Evolutionary conservation across 2,329 filamentous ascomycete genomes (phyloP).

Genomic region (Xylariaceae sp.): DNA sequence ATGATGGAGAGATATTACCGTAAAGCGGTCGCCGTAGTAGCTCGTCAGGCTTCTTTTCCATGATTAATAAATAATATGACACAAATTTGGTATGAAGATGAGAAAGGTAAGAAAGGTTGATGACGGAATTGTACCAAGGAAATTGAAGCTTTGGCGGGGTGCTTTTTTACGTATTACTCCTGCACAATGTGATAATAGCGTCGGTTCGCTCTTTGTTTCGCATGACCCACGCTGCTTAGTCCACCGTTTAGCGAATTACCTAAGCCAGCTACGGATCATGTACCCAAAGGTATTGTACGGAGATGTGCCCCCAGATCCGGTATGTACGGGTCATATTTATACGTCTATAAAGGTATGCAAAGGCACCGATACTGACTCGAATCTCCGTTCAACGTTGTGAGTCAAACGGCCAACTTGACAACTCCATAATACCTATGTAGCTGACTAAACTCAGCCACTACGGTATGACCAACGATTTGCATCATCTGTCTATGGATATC

Average conservation of each 20-base stretch:
- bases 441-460: not conserved
- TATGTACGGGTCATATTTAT: too few species aligned
- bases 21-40: conserved; percentile 56
- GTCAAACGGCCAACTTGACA: conserved; percentile 5
- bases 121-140: not conserved
- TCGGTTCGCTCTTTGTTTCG: not conserved
- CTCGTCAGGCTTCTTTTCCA: conserved; percentile 49
- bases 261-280: too few species aligned
- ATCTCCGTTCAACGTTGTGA: not conserved
- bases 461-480: not conserved
- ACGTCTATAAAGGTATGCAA: too few species aligned
- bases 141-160: not conserved
- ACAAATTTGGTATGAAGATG: too few species aligned
- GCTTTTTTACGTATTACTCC: too few species aligned
- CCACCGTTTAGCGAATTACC: too few species aligned
- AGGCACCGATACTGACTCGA: too few species aligned
- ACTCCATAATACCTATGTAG: not conserved
- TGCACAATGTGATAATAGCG: not conserved
- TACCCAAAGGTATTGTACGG: too few species aligned
- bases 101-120: not conserved
- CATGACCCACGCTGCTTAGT: not conserved
- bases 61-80: conserved; percentile 18
- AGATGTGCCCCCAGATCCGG: too few species aligned
- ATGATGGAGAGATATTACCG: conserved; percentile 36
- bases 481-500: too few species aligned